Percentiles rank a stretch among this genome's conserved stretches.
phyloP scores from a whole-genome alignment of 2,329 filamentous ascomycete genomes.

The Cyphellophora europaea region DNA sequence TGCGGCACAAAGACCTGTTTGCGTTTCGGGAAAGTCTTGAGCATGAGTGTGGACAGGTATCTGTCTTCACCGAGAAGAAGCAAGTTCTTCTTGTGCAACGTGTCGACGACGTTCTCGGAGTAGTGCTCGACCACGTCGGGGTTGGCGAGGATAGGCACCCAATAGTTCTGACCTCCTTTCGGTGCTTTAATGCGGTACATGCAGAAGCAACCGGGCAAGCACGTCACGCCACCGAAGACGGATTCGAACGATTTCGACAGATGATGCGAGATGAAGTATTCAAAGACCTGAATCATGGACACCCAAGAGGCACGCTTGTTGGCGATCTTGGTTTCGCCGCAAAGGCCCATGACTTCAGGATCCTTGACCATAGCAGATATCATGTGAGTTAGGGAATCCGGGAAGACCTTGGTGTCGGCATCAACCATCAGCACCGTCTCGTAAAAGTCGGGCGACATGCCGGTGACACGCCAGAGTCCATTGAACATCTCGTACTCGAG shows the following conservation, averaged over 20 bases:
- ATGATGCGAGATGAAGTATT: slow-evolving; percentile 95
- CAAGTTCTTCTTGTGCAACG: slow-evolving; percentile 94
- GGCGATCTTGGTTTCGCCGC: slow-evolving; percentile 98
- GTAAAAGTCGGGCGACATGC: slow-evolving; percentile 96
- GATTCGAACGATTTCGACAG: slow-evolving; percentile 95
- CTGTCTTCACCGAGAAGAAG: slow-evolving; percentile 87
- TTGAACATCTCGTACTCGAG: slow-evolving; percentile 99
- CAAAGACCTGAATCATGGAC: slow-evolving; percentile 96
- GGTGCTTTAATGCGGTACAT: slow-evolving; percentile 99
- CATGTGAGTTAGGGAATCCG: slow-evolving; percentile 97
- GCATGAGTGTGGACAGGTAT: slow-evolving; percentile 92
- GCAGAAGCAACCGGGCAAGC: slow-evolving; percentile 96
- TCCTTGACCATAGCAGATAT: slow-evolving; percentile 98
- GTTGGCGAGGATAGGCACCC: slow-evolving; percentile 97
- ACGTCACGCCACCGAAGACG: slow-evolving; percentile 97
- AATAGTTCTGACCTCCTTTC: slow-evolving; percentile 97
- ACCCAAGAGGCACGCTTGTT: slow-evolving; percentile 96
- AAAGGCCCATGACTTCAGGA: slow-evolving; percentile 97
- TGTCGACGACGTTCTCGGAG: slow-evolving; percentile 97
- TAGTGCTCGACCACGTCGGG: slow-evolving; percentile 98
- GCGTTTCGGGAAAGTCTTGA: slow-evolving; percentile 96
- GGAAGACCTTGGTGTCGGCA: slow-evolving; percentile 98
- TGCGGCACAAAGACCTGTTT: slow-evolving; percentile 99
- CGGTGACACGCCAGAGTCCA: slow-evolving; percentile 95
- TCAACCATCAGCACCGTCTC: slow-evolving; percentile 98